Conservation (phyloP, 2,329 filamentous ascomycete species). For the Elsinoe necatrix region DNA sequence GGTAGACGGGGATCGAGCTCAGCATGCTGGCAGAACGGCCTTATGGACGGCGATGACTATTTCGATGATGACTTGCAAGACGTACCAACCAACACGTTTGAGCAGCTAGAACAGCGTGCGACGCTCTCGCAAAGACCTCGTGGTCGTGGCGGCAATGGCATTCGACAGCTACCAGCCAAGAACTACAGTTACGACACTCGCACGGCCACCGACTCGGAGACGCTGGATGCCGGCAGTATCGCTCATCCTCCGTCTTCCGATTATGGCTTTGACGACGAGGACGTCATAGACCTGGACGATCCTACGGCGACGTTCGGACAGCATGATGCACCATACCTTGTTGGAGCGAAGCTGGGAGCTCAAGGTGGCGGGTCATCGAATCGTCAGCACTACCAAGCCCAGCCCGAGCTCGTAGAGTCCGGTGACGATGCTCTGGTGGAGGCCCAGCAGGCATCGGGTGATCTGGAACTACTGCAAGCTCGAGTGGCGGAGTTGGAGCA, state of each 20-base stretch:
- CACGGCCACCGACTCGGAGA: not conserved
- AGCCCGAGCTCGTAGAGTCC: not conserved
- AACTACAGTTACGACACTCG: not conserved
- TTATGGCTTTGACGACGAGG: constrained; percentile 40
- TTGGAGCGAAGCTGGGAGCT: not conserved
- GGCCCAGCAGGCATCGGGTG: not conserved
- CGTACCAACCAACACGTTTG: constrained; percentile 38
- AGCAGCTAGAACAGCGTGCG: constrained; percentile 39
- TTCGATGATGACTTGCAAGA: constrained; percentile 39
- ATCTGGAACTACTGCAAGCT: constrained; percentile 30
- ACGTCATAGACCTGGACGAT: constrained; percentile 40
- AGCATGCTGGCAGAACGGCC: not conserved
- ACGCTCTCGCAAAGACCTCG: not conserved
- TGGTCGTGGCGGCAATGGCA: too few relatives aligned
- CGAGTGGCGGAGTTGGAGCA: constrained; percentile 40
- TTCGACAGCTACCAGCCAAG: not conserved
- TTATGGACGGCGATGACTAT: constrained; percentile 31
- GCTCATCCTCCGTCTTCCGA: constrained; percentile 30
- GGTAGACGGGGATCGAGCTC: not conserved
- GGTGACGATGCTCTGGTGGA: not conserved
- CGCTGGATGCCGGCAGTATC: not conserved
- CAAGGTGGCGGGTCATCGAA: not conserved
- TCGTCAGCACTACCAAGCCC: not conserved
- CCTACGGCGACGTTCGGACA: constrained; percentile 20
- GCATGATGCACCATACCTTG: not conserved